These are phyloP conservation scores for Conringia planisiliqua DNA, from an alignment of 345 rosid genomes.

Conservation along the genomic window DNA sequence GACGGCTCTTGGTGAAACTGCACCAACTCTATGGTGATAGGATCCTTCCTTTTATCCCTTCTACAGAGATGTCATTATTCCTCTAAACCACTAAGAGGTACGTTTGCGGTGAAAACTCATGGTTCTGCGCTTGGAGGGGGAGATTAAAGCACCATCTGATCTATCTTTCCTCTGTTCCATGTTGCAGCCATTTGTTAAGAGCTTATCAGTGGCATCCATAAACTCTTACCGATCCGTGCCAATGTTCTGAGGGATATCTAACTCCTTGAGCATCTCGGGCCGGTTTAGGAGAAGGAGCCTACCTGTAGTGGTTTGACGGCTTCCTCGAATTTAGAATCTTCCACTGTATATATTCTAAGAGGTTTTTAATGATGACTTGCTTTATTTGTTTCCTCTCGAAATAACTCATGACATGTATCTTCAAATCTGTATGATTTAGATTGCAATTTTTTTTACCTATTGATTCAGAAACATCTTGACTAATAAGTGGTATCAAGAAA, in stretches of 20 bases:
- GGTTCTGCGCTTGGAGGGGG: constrained; percentile 5
- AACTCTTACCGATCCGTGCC: constrained; percentile 46
- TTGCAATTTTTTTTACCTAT: no score
- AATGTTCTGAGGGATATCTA: constrained; percentile 35
- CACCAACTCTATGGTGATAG: constrained; percentile 73
- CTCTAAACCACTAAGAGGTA: constrained; percentile 38
- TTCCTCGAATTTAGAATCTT: background rate
- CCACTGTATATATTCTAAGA: background rate
- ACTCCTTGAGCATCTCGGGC: constrained; percentile 31
- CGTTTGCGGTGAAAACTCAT: background rate
- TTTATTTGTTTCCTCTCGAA: background rate
- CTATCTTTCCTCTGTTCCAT: background rate
- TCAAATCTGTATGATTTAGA: no score
- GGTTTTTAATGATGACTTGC: background rate
- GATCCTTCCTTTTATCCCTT: constrained; percentile 69
- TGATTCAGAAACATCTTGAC: background rate
- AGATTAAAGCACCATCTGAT: constrained; percentile 34
- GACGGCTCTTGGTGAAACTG: constrained; percentile 53
- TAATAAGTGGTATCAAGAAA: background rate
- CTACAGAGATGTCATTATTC: constrained; percentile 73
- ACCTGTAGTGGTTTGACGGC: background rate
- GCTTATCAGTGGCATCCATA: constrained; percentile 34
- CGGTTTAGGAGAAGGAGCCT: constrained; percentile 2
- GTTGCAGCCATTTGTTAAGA: background rate
- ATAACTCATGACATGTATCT: background rate